phyloP scores from a whole-genome alignment of 768 basidiomycete species.

The Rubroboletus pulcherrimus region DNA sequence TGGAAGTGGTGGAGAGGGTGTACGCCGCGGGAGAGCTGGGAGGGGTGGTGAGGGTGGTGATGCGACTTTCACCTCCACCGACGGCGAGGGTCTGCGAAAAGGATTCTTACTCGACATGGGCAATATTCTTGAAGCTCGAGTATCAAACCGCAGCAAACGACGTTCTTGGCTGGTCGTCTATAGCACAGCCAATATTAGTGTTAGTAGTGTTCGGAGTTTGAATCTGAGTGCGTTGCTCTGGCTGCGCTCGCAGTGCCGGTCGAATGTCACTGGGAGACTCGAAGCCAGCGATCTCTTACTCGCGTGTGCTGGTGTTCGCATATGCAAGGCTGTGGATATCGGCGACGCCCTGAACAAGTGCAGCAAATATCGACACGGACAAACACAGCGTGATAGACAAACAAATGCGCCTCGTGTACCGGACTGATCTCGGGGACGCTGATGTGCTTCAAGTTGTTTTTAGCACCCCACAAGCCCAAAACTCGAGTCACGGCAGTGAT shows the following conservation, averaged over 20 bases:
- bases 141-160: background rate
- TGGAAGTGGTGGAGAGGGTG: background rate
- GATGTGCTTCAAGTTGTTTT: no score
- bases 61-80: background rate
- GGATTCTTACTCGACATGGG: slow-evolving; percentile 20
- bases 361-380: no score
- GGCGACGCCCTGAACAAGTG: no score
- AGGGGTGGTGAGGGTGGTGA: slow-evolving; percentile 7
- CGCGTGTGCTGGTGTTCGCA: no score
- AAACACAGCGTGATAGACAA: no score
- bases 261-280: no score
- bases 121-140: background rate
- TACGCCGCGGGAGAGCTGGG: slow-evolving; percentile 3
- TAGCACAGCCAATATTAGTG: no score
- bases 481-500: background rate
- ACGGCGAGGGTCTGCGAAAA: slow-evolving; percentile 5
- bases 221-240: background rate
- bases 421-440: no score
- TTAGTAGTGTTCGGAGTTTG: background rate
- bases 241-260: no score
- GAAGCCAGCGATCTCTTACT: no score
- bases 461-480: background rate
- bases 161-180: background rate
- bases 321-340: no score
- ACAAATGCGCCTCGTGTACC: no score